Base-by-base conservation (phyloP, 2,329 filamentous ascomycete species). In the Parascedosporium putredinis region DNA sequence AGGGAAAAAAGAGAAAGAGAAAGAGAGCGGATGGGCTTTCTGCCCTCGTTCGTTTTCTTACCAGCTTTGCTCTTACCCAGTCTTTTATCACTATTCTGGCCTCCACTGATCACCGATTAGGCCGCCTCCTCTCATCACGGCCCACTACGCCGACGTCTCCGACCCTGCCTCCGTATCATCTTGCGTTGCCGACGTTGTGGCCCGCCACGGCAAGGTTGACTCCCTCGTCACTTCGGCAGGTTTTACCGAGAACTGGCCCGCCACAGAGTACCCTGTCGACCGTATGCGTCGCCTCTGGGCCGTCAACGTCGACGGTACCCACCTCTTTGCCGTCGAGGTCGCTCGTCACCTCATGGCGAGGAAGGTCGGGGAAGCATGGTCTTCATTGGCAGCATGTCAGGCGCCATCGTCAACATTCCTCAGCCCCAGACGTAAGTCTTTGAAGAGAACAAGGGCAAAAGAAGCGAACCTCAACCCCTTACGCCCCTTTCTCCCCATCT, bases 181-280 rank as follows among this genome's bases (percentile, higher is more conserved):
- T 22, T 50, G 51, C 38, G 45, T 43, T 4, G 44, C 24, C 1
- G 51, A 45, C 10, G 48, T 45, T 27, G 63, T 91, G 47, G 59
- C 71, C 45, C 68, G 77, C 52, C 90, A 95, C 64, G 83, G 84
- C 67, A 84, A 86, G 66, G 88, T 96, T 58, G 89, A 95, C 69
- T 84, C 88, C 67, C 78, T 97, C 23, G 90, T 97, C 59, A 96
- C 91, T 23, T 94, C 88, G n/a, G 91, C 91, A 46, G 91, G 91
- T 43, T 95, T 97, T 71, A 93, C 88, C 12, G 91, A 96, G 72
- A 96, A 96, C 72, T 94, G 89, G 62, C 85, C 94, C 60, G 91
- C 91, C 44, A 85, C 90, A 60, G 82, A 83, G 57, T 97, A 97
- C 69, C 90, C 90, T 1, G 81, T 90, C 57, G 88, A 95, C 58